Percentiles rank a stretch among this genome's conserved stretches.
phyloP scores from a whole-genome alignment of 1,284 basidiomycete genomes.

The Cryptococcus amylolentus region DNA sequence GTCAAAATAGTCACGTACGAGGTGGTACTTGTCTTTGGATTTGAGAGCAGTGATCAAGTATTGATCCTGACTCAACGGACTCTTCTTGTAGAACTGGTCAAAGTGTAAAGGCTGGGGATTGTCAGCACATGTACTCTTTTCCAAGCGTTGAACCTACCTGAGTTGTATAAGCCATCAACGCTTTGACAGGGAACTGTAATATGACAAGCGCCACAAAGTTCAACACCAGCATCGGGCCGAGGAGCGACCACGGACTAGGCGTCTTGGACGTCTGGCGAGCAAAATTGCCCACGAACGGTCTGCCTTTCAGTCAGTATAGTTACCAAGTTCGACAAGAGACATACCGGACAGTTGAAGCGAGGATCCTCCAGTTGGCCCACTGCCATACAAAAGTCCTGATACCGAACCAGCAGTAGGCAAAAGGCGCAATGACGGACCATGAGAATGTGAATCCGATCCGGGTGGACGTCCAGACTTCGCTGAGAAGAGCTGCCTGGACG shows the following conservation, averaged over 20 bases:
- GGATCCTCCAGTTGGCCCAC: slow-evolving; percentile 16
- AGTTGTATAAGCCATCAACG: slow-evolving; percentile 34
- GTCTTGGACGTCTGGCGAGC: slow-evolving; percentile 25
- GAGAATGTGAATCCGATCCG: slow-evolving; percentile 1
- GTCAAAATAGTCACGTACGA: slow-evolving; percentile 18
- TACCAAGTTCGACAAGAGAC: not conserved
- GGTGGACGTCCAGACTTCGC: slow-evolving; percentile 3
- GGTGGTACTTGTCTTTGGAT: slow-evolving; percentile 31
- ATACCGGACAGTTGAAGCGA: slow-evolving; percentile 17
- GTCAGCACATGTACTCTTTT: not conserved
- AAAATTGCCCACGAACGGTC: slow-evolving; percentile 42
- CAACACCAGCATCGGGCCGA: slow-evolving; percentile 27
- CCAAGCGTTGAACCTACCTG: slow-evolving; percentile 19
- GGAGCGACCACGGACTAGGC: slow-evolving; percentile 21
- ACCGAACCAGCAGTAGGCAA: slow-evolving; percentile 10
- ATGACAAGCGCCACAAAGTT: slow-evolving; percentile 24
- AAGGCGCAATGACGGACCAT: slow-evolving; percentile 12
- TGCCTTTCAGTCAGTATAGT: slow-evolving; percentile 2
- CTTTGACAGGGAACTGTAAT: slow-evolving; percentile 25
- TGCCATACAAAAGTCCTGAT: slow-evolving; percentile 11
- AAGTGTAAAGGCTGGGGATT: slow-evolving; percentile 36
- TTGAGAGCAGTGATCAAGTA: slow-evolving; percentile 38
- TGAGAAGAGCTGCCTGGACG: slow-evolving; percentile 8
- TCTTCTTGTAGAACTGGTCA: slow-evolving; percentile 30
- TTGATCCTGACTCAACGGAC: slow-evolving; percentile 32